Evolutionary conservation across 192 early-diverging fungal genomes (phyloP).

Genomic region (Rhizoclosmatium globosum): DNA sequence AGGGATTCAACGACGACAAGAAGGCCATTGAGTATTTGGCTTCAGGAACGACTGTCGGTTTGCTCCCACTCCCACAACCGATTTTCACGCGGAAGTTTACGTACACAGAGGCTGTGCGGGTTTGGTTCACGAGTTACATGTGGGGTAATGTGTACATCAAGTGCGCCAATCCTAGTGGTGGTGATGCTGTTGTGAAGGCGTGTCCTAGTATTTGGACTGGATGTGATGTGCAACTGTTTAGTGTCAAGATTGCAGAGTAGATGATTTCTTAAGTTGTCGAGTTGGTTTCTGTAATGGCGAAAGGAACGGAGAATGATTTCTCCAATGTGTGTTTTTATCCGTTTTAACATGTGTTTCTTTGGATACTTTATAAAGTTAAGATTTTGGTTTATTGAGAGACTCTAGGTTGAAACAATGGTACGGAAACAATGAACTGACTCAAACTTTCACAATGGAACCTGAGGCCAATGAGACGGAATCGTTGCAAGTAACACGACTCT

Average conservation of each 20-base stretch:
- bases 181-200: constrained; percentile 47
- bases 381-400: no score
- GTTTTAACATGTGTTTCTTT: no score
- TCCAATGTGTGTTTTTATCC: no score
- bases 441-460: no score
- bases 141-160: constrained; percentile 58
- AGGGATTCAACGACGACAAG: constrained; percentile 69
- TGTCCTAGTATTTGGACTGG: constrained; percentile 59
- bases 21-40: constrained; percentile 64
- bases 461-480: no score
- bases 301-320: no score
- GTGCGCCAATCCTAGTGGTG: constrained; percentile 31
- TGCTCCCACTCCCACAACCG: constrained; percentile 59
- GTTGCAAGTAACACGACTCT: no score
- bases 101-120: constrained; percentile 43
- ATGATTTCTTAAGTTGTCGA: no score
- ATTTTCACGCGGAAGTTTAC: constrained; percentile 50
- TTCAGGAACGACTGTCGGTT: constrained; percentile 56
- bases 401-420: no score
- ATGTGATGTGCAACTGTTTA: constrained; percentile 6
- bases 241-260: constrained; percentile 4
- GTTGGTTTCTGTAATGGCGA: no score
- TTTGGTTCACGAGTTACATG: constrained; percentile 59
- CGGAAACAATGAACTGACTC: no score
- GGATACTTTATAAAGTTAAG: no score